Percentiles rank a stretch among this genome's conserved stretches.
These are phyloP conservation scores for Fusarium tricinctum DNA, from an alignment of 2,329 filamentous ascomycete species.

Conservation along the genomic window DNA sequence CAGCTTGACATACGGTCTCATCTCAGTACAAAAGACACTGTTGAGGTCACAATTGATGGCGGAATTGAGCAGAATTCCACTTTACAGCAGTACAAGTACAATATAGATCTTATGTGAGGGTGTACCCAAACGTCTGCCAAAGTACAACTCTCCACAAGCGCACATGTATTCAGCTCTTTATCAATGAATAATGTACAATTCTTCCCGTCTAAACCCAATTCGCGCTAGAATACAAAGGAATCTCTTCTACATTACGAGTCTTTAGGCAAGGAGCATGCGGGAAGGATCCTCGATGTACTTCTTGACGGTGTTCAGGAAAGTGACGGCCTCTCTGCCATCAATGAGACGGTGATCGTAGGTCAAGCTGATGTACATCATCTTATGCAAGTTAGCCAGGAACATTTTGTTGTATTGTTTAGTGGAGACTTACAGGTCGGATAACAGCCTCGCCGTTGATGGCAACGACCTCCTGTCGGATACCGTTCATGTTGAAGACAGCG, in stretches of 20 bases:
- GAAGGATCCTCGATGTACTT: constrained; percentile 58
- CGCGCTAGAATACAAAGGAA: constrained; percentile 39
- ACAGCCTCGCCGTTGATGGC: constrained; percentile 68
- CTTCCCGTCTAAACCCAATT: constrained; percentile 14
- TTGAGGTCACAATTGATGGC: not conserved
- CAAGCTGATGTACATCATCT: constrained; percentile 64
- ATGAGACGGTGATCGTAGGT: constrained; percentile 70
- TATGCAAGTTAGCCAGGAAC: constrained; percentile 22
- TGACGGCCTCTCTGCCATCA: constrained; percentile 71
- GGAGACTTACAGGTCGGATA: constrained; percentile 53
- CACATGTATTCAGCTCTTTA: constrained; percentile 27
- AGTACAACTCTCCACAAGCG: constrained; percentile 31
- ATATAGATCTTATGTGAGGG: not conserved
- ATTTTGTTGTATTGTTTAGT: constrained; percentile 12
- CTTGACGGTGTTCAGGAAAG: constrained; percentile 62
- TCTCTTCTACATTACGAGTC: not conserved
- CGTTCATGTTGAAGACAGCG: constrained; percentile 71
- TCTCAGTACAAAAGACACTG: not conserved
- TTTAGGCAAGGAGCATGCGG: constrained; percentile 63
- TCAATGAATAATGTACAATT: constrained; percentile 5
- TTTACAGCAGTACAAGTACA: not conserved
- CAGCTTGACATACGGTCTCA: not conserved
- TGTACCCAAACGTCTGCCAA: constrained; percentile 21
- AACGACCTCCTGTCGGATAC: constrained; percentile 67
- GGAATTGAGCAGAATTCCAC: not conserved